Evolutionary conservation across 1,284 basidiomycete species (phyloP).

Genomic region (Cryptococcus depauperatus): DNA sequence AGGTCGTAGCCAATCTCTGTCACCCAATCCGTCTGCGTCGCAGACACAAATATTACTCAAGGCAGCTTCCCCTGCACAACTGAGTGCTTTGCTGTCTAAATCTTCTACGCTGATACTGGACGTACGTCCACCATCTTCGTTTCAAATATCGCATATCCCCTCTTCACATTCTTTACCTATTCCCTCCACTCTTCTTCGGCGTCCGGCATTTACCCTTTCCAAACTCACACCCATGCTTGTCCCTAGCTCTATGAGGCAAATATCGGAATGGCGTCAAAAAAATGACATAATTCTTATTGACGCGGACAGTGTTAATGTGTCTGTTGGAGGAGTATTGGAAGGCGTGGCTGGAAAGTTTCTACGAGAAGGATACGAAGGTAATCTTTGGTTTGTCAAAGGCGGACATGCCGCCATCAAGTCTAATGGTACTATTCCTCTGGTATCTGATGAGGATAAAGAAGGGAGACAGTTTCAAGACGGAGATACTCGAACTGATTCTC

Average conservation of each 20-base stretch:
- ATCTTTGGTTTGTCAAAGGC: slow-evolving; percentile 67
- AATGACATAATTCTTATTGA: slow-evolving; percentile 69
- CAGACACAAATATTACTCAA: no score
- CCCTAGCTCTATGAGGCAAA: slow-evolving; percentile 51
- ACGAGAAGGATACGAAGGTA: slow-evolving; percentile 57
- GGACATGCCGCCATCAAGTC: slow-evolving; percentile 55
- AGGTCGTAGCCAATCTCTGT: slow-evolving; percentile 8
- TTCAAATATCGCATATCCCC: slow-evolving; percentile 57
- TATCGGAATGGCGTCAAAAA: slow-evolving; percentile 53
- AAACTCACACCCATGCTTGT: slow-evolving; percentile 69
- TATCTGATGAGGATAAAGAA: slow-evolving; percentile 8
- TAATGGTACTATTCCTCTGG: slow-evolving; percentile 6
- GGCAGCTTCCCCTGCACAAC: slow-evolving; percentile 14
- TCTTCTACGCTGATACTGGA: slow-evolving; percentile 60
- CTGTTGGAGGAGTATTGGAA: slow-evolving; percentile 61
- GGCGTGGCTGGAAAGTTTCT: slow-evolving; percentile 80
- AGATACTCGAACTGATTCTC: background rate
- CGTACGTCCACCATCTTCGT: slow-evolving; percentile 73
- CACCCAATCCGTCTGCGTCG: slow-evolving; percentile 9
- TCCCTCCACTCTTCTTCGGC: slow-evolving; percentile 86
- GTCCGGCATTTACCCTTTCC: slow-evolving; percentile 69
- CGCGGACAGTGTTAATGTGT: slow-evolving; percentile 57
- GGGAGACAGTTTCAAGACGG: background rate
- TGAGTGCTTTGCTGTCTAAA: slow-evolving; percentile 13
- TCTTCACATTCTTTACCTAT: slow-evolving; percentile 80